Evolutionary conservation across 148 eudicot species (phyloP), one percentile per base, ranked within the genome.

Genomic region (Chenopodium suecicum): DNA sequence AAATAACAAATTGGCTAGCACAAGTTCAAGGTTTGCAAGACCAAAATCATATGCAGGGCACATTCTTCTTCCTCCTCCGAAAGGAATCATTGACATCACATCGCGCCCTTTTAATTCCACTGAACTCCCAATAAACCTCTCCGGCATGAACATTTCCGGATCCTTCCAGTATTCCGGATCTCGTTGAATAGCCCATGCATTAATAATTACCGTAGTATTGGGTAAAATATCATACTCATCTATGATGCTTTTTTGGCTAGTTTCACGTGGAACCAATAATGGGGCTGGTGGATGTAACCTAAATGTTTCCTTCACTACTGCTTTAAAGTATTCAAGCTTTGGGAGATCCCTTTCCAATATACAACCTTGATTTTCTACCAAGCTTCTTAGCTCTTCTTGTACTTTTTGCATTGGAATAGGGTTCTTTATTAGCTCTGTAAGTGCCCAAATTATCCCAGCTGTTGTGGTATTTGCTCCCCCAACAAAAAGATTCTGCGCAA

Each of bases 1-100:
- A 47, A 80, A 80, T 47, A 89, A 37, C 76, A 89, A 86, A 74
- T 84, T 86, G 1, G 87, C 85, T 25, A 89, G 86, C 22, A 80
- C 70, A 2, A 85, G 64, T 74, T 86, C 86, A 27, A 83, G 16
- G 29, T 73, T 84, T 8, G 78, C 84, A 50, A 70, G 27, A 22
- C 89, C 89, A 46, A 86, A 48, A 1, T 19, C 41, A 54, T 82
- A 29, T 1, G 84, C 91, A 3, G 91, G 88, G 60, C 91, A 87
- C 12, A 78, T 70, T 76, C 91, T 83, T 44, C 89, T 74, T 5
- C 91, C 91, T 4, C 83, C 78, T 17, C 90, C 87, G 64, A 88
- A 85, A 0, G 88, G 86, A 47, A 85, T 72, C 12, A 84, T 82
- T 80, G 23, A 85, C 83, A 71, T 85, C 76, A 20, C 63, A 73